These are phyloP conservation scores for Bimuria novae-zelandiae DNA, from an alignment of 2,329 filamentous ascomycete genomes.

Conservation along the genomic window DNA sequence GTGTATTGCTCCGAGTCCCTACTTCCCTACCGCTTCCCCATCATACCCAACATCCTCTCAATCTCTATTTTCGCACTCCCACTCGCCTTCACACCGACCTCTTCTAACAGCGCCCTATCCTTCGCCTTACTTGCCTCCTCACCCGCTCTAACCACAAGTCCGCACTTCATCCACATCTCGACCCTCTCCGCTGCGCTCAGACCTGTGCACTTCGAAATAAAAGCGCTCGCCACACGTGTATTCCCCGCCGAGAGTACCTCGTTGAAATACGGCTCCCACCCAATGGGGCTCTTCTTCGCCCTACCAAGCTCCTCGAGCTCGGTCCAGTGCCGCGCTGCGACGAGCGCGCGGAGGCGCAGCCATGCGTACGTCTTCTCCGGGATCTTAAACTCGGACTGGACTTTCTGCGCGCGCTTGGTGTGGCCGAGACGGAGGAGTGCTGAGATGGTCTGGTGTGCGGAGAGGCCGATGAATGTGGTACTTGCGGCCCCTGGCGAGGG, in stretches of 20 bases:
- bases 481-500: constrained; percentile 34
- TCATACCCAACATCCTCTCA: constrained; percentile 71
- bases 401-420: constrained; percentile 80
- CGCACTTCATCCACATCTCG: constrained; percentile 96
- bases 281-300: constrained; percentile 83
- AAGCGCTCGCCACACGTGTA: constrained; percentile 78
- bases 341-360: constrained; percentile 81
- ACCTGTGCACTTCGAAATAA: constrained; percentile 84
- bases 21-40: constrained; percentile 23
- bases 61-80: constrained; percentile 75
- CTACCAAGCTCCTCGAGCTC: constrained; percentile 86
- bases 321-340: constrained; percentile 87
- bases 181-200: constrained; percentile 72
- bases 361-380: constrained; percentile 90
- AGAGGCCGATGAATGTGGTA: constrained; percentile 72
- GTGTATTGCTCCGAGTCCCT: no score
- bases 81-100: constrained; percentile 74
- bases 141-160: constrained; percentile 82
- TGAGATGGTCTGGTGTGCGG: constrained; percentile 90
- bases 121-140: constrained; percentile 87
- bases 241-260: constrained; percentile 88
- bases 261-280: constrained; percentile 97
- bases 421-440: constrained; percentile 83
- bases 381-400: constrained; percentile 91
- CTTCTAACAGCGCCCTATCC: constrained; percentile 75